Evolutionary conservation across 805 yeast species (phyloP).

Genomic region (Candida sanyiensis): DNA sequence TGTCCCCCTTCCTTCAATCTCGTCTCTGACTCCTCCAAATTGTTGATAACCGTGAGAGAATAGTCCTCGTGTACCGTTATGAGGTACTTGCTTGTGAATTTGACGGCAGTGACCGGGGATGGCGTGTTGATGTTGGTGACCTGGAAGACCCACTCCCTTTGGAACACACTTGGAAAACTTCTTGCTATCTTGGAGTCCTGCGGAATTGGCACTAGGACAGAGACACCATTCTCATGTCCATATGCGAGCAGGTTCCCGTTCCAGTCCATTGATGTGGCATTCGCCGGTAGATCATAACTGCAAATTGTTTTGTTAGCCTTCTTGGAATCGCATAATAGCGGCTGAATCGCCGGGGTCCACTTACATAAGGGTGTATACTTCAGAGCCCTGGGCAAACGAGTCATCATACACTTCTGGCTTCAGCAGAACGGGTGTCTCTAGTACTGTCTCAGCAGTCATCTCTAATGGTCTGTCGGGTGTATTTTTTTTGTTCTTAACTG

Average conservation of each 20-base stretch:
- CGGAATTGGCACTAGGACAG: constrained; percentile 23
- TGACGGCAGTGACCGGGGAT: constrained; percentile 14
- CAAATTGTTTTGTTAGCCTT: too few relatives aligned
- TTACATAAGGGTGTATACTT: constrained; percentile 22
- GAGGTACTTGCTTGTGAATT: constrained; percentile 21
- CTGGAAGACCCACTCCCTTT: constrained; percentile 25
- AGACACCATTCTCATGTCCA: constrained; percentile 20
- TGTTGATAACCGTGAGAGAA: constrained; percentile 18
- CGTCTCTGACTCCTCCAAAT: constrained; percentile 16
- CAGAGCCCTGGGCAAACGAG: constrained; percentile 13
- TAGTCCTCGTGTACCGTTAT: constrained; percentile 18
- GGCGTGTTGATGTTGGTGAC: constrained; percentile 9
- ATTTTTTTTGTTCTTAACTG: neutral
- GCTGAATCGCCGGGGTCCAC: too few relatives aligned
- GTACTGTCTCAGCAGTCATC: constrained; percentile 4
- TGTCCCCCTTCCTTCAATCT: constrained; percentile 15
- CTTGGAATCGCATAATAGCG: too few relatives aligned
- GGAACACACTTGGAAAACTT: constrained; percentile 20
- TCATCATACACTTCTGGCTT: constrained; percentile 23
- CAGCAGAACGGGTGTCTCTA: constrained; percentile 18
- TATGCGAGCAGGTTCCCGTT: constrained; percentile 20
- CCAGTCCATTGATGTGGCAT: constrained; percentile 21
- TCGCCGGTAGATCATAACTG: constrained; percentile 19
- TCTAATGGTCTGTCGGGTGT: neutral
- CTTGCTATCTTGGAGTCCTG: constrained; percentile 18